Evolutionary conservation across 1,284 basidiomycete species (phyloP), one percentile per base, ranked within the genome.

Genomic region (Gomphus bonarii): DNA sequence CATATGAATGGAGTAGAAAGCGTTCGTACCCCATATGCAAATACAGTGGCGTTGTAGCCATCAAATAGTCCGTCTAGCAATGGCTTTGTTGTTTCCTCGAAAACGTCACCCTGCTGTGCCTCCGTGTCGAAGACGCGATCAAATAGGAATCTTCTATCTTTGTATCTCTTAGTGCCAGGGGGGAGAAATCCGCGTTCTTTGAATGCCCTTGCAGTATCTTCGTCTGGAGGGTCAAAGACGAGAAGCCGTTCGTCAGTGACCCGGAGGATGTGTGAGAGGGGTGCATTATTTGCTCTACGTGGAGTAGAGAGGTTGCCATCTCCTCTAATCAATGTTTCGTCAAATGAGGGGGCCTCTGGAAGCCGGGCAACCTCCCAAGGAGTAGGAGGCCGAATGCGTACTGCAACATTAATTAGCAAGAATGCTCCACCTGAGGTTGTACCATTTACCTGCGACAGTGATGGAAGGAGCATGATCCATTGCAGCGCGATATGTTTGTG

Each of bases 31-130:
- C 95, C 95, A 69, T 98, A 97, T 3, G 95, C 95, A 75, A 98
- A 97, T 8, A 95, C 89, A 7, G 95, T 98, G 35, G 93, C 88
- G 65, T 98, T 97, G 72, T 84, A 97, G n/a, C 95, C 95, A 64
- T 95, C 88, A 59, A 98, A 73, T 16, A 98, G 73, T 38, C 88
- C 85, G 60, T 81, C 77, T 20, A 98, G 74, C 46, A 98, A 73
- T 35, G 91, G 91, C 66, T 86, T 85, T 11, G 91, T 81, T 4
- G 93, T 95, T 54, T 82, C 75, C 63, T 85, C 83, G 67, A 92
- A 97, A 10, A 97, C 88, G 59, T 92, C 88, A 61, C 82, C 79
- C 70, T 98, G 95, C 18, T 74, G 75, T 28, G 89, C 80, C 42
- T 87, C 80, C 66, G 85, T 81, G 62, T 84, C 78, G 67, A 97